Evolutionary conservation across 805 yeast genomes (phyloP).

Genomic region (Candida silvatica): DNA sequence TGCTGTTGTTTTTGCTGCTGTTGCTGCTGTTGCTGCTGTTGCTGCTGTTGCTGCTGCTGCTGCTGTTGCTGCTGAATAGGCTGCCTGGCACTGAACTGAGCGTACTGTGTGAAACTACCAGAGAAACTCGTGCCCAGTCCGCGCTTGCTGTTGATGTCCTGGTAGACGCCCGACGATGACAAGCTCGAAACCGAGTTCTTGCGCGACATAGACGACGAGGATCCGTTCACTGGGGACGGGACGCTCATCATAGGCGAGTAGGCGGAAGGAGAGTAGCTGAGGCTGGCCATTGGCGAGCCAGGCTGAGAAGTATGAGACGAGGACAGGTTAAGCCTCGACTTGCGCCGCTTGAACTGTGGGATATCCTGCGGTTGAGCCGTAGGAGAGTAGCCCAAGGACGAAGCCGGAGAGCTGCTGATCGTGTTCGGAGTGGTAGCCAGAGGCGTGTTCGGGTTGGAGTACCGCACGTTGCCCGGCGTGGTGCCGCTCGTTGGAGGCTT

Average conservation of each 20-base stretch:
- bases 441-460: constrained; percentile 13
- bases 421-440: constrained; percentile 15
- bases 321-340: constrained; percentile 16
- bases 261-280: constrained; percentile 7
- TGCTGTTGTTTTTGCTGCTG: constrained; percentile 1
- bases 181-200: constrained; percentile 17
- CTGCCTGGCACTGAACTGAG: constrained; percentile 1
- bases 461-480: neutral
- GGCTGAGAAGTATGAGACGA: constrained; percentile 15
- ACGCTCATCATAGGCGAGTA: constrained; percentile 14
- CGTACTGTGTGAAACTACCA: constrained; percentile 1
- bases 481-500: constrained; percentile 16
- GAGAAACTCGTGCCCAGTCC: constrained; percentile 10
- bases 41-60: neutral
- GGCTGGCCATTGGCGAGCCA: constrained; percentile 16
- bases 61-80: constrained; percentile 1
- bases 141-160: constrained; percentile 19
- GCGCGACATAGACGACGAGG: constrained; percentile 15
- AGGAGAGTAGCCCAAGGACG: constrained; percentile 10
- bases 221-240: constrained; percentile 11
- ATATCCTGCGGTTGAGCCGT: constrained; percentile 22
- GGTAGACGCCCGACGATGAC: constrained; percentile 17
- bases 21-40: neutral
- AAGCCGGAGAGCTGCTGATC: constrained; percentile 8
- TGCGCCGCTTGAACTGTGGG: constrained; percentile 23